Evolutionary conservation across 139 green algal species (phyloP).

Genomic region (Dunaliella primolecta): DNA sequence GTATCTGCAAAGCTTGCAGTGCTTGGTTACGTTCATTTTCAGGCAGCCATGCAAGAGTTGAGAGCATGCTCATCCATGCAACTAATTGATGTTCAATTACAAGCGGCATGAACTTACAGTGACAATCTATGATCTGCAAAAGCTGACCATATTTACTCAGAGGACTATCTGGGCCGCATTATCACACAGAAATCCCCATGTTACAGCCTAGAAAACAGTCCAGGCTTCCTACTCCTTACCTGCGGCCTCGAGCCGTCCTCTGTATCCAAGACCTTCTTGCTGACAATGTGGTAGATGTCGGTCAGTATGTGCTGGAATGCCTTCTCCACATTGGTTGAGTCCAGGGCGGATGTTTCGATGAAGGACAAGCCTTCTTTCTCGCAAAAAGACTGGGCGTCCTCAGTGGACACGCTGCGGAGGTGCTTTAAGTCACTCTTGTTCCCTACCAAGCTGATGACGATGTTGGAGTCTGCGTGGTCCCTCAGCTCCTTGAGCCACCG

Average conservation of each 20-base stretch:
- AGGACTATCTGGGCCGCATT: too few species aligned
- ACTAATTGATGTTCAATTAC: too few species aligned
- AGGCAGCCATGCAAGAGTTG: too few species aligned
- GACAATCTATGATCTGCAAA: too few species aligned
- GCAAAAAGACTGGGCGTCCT: slow-evolving; percentile 87
- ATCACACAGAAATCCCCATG: too few species aligned
- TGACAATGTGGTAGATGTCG: slow-evolving; percentile 98
- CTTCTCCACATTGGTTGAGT: slow-evolving; percentile 96
- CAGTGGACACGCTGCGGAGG: slow-evolving; percentile 85
- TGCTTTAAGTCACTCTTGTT: slow-evolving; percentile 99
- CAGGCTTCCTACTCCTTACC: background rate
- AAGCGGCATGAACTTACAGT: too few species aligned
- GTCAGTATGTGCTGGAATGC: slow-evolving; percentile 96
- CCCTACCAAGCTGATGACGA: slow-evolving; percentile 98
- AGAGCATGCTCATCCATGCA: too few species aligned
- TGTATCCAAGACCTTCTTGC: slow-evolving; percentile 80
- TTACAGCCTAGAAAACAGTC: background rate
- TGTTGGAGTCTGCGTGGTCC: slow-evolving; percentile 97
- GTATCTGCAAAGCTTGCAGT: too few species aligned
- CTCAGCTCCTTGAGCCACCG: slow-evolving; percentile 97
- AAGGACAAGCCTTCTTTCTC: slow-evolving; percentile 93
- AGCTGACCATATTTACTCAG: too few species aligned
- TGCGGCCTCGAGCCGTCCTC: too few species aligned
- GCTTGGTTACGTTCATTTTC: too few species aligned
- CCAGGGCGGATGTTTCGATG: slow-evolving; percentile 98